Conservation (phyloP, 371 early-diverging fungal genomes). For the Mortierella polycephala region DNA sequence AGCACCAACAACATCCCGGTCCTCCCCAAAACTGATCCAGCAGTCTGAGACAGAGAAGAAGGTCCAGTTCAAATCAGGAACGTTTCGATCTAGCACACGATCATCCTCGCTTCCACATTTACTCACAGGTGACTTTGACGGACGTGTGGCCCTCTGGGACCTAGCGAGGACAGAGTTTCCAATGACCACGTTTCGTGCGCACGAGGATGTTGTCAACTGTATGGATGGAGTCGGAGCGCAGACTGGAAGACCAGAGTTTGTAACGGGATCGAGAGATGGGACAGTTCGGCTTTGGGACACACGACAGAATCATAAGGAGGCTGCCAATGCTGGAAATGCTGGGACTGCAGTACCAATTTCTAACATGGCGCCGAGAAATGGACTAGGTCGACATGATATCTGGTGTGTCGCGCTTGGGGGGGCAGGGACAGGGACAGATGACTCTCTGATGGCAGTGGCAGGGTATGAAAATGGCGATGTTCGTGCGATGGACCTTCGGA, state of each 20-base stretch:
- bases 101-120: slow-evolving; percentile 60
- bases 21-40: slow-evolving; percentile 42
- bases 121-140: slow-evolving; percentile 83
- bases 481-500: slow-evolving; percentile 75
- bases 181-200: slow-evolving; percentile 69
- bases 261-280: slow-evolving; percentile 83
- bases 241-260: slow-evolving; percentile 75
- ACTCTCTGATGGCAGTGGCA: slow-evolving; percentile 66
- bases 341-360: slow-evolving; percentile 62
- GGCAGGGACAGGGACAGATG: slow-evolving; percentile 23
- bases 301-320: slow-evolving; percentile 59
- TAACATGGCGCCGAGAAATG: slow-evolving; percentile 64
- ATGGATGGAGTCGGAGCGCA: slow-evolving; percentile 76
- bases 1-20: neutral
- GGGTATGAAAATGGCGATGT: slow-evolving; percentile 89
- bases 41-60: slow-evolving; percentile 56
- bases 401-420: slow-evolving; percentile 80
- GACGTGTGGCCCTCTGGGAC: slow-evolving; percentile 78
- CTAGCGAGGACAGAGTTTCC: slow-evolving; percentile 74
- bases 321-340: neutral
- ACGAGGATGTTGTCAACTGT: slow-evolving; percentile 79
- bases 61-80: slow-evolving; percentile 72
- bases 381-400: slow-evolving; percentile 62
- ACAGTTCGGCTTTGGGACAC: slow-evolving; percentile 86
- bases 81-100: slow-evolving; percentile 70